Conservation (phyloP, 345 rosid genomes). For the Odontarrhena argentea region DNA sequence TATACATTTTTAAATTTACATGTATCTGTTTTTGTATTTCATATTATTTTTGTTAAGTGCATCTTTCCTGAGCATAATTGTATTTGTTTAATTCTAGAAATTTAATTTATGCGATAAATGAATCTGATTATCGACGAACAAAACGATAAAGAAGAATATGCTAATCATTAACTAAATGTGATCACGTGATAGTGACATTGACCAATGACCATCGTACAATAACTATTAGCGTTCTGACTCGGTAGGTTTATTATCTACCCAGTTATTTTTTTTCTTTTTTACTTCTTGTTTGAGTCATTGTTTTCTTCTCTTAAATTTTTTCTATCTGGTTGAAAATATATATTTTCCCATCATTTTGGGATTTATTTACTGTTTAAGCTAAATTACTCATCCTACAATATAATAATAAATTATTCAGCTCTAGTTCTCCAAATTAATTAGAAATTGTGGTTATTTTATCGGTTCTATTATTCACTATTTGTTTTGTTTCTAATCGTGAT, state of each 20-base stretch:
- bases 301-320: not conserved
- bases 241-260: not conserved
- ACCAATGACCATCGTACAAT: slow-evolving; percentile 33
- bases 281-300: not conserved
- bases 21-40: not conserved
- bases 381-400: not conserved
- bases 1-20: not conserved
- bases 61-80: not conserved
- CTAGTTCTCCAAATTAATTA: not conserved
- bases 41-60: not conserved
- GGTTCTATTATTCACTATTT: not conserved
- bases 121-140: not conserved
- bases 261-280: too few species aligned
- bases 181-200: slow-evolving; percentile 47
- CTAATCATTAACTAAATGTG: slow-evolving; percentile 33
- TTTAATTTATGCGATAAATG: not conserved
- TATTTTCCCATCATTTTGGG: not conserved
- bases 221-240: slow-evolving; percentile 6
- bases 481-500: too few species aligned
- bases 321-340: too few species aligned
- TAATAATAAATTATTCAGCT: not conserved
- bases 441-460: not conserved
- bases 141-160: not conserved
- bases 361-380: not conserved
- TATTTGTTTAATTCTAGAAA: too few species aligned